A percentile compares a stretch with the other conserved stretches of the same genome.
These are phyloP conservation scores for Lophium mytilinum DNA, from an alignment of 495 filamentous ascomycete species.

Conservation along the genomic window DNA sequence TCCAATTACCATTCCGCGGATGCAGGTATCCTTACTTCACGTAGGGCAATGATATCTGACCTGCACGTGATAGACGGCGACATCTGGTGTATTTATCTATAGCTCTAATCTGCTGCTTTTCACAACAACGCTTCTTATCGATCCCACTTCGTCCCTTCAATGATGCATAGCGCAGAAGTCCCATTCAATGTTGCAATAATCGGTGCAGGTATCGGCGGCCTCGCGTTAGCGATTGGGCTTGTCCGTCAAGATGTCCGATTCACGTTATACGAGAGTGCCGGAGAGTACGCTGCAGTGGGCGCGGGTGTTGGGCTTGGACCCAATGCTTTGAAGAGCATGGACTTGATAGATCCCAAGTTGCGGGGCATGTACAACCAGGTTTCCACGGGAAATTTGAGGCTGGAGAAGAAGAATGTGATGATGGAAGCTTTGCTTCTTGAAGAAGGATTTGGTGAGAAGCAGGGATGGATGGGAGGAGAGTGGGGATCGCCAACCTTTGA, in stretches of 20 bases:
- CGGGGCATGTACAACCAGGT: conserved; percentile 7
- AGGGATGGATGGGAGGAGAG: conserved; percentile 5
- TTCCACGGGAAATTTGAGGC: conserved; percentile 8
- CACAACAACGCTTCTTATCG: not conserved
- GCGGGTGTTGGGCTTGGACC: conserved; percentile 15
- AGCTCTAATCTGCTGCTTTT: too few relatives aligned
- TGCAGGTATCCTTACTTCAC: too few relatives aligned
- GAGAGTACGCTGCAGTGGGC: conserved; percentile 7
- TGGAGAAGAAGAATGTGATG: conserved; percentile 12
- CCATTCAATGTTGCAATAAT: conserved; percentile 18
- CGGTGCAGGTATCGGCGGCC: conserved; percentile 19
- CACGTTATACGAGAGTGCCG: conserved; percentile 16
- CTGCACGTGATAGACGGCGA: too few relatives aligned
- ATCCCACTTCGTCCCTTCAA: not conserved
- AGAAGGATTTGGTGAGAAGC: conserved; percentile 12
- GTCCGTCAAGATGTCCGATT: conserved; percentile 6
- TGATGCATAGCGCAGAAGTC: not conserved
- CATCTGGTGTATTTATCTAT: too few relatives aligned
- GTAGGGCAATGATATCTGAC: too few relatives aligned
- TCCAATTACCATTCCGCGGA: too few relatives aligned
- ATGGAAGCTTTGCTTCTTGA: conserved; percentile 19
- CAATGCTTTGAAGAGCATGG: conserved; percentile 16
- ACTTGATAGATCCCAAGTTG: conserved; percentile 8
- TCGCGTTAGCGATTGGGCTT: conserved; percentile 16
- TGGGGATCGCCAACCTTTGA: conserved; percentile 5